A percentile compares a stretch with the other conserved stretches of the same genome.
Evolutionary conservation across 2,329 filamentous ascomycete species (phyloP).

Genomic region (Aspergillus novoparasiticus): DNA sequence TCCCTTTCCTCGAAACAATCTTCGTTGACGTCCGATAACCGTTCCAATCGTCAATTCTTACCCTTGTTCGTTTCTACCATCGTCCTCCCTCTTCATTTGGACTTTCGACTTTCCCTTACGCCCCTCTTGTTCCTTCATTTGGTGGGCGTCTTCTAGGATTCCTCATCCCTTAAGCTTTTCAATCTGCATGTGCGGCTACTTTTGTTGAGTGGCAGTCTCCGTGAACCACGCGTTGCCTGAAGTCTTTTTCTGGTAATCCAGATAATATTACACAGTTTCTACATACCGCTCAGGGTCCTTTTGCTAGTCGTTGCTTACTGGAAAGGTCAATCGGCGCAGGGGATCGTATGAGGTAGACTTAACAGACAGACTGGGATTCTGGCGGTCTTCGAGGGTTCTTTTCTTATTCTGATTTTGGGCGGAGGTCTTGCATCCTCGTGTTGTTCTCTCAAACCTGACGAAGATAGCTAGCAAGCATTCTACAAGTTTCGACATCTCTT

Average conservation of each 20-base stretch:
- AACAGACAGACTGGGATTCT: constrained; percentile 17
- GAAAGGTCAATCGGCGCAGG: constrained; percentile 23
- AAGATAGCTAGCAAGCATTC: constrained; percentile 51
- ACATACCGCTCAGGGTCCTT: constrained; percentile 15
- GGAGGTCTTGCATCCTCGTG: constrained; percentile 37
- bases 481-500: constrained; percentile 44
- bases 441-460: constrained; percentile 42
- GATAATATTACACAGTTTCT: neutral
- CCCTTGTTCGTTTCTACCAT: neutral
- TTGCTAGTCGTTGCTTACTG: constrained; percentile 22
- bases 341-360: constrained; percentile 27
- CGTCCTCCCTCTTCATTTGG: neutral
- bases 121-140: neutral
- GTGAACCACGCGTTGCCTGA: neutral
- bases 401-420: constrained; percentile 27
- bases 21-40: neutral
- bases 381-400: constrained; percentile 29
- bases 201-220: neutral
- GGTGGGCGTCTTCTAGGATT: neutral
- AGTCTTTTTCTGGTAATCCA: neutral
- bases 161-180: constrained; percentile 9
- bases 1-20: neutral
- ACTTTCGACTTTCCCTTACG: neutral
- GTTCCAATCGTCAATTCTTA: constrained; percentile 9
- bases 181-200: neutral